These are phyloP conservation scores for Iris macrosiphon DNA, from an alignment of 106 monocot species.

Conservation along the genomic window DNA sequence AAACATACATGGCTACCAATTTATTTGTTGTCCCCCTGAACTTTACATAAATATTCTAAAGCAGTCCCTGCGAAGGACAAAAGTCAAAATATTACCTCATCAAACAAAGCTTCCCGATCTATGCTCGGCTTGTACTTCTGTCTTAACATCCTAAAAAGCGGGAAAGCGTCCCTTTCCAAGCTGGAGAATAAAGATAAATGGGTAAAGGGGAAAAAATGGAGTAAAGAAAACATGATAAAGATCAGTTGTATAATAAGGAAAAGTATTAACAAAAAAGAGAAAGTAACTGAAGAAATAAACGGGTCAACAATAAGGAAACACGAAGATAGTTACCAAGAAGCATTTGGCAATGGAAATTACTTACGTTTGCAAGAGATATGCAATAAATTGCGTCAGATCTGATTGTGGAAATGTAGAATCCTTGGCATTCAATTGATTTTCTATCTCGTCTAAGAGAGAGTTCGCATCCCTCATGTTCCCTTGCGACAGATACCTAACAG, in stretches of 20 bases:
- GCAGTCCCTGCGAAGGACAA: no score
- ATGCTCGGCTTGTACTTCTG: slow-evolving; percentile 78
- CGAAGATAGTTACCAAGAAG: no score
- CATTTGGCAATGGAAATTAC: no score
- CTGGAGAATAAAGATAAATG: slow-evolving; percentile 26
- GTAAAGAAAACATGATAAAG: no score
- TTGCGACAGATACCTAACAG: slow-evolving; percentile 77
- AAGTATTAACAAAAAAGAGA: no score
- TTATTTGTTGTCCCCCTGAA: no score
- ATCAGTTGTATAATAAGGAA: no score
- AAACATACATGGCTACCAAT: no score
- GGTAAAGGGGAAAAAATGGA: neutral
- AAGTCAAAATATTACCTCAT: slow-evolving; percentile 44
- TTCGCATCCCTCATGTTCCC: slow-evolving; percentile 91
- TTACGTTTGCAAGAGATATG: slow-evolving; percentile 80
- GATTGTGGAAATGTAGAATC: slow-evolving; percentile 53
- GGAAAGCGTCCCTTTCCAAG: slow-evolving; percentile 91
- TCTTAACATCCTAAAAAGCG: slow-evolving; percentile 75
- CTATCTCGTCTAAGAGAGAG: slow-evolving; percentile 65
- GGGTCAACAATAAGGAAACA: no score
- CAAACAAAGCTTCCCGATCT: slow-evolving; percentile 72
- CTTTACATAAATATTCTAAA: no score
- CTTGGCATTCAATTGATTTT: slow-evolving; percentile 34
- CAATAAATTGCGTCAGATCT: slow-evolving; percentile 67
- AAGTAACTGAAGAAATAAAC: no score